Evolutionary conservation across 208 protist genomes (phyloP), one percentile per base, ranked within the genome.

Genomic region (Willaertia magna): DNA sequence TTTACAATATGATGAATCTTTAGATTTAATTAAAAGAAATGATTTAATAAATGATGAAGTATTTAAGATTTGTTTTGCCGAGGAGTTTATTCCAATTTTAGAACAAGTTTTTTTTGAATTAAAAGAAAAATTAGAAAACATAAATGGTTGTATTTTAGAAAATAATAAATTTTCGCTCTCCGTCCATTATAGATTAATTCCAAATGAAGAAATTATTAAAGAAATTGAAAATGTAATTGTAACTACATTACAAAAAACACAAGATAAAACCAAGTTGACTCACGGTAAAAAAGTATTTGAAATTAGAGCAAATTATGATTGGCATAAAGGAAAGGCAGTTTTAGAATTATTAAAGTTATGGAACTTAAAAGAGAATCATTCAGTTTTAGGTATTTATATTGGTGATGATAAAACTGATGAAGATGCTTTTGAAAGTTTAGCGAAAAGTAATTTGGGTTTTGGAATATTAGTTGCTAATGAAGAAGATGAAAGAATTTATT

Each of bases 361-460:
- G 26, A 42, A 85, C 6, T 22, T 85, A 9, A 67, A 6, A 26
- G 2, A 52, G 1, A 49, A 7, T 22, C 6, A 46, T 30, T n/a
- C 20, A 18, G 46, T 85, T 26, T 26, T 55, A 59, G 4, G 22
- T 11, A 74, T 85, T 4, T 85, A n/a, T 43, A 26, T 85, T 16
- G 83, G 83, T 4, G 83, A 85, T 74, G 83, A 85, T 49, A 78
- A 55, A n/a, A 85, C 83, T 16, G 83, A 85, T 42, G 83, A 85
- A 42, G 83, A 85, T 85, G 83, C 49, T 34, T 85, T 85, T 26
- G 39, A 52, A 26, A 1, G 4, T 11, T 85, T 85, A 26, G 43
- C 18, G 12, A 46, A 83, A 9, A 12, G 16, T 40, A 7, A 42
- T 74, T 44, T 78, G 0, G 83, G 83, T n/a, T 12, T 79, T 34